A percentile compares a stretch with the other conserved stretches of the same genome.
These are phyloP conservation scores for Pestalotiopsis sp. DNA, from an alignment of 2,329 filamentous ascomycete genomes.

Conservation along the genomic window DNA sequence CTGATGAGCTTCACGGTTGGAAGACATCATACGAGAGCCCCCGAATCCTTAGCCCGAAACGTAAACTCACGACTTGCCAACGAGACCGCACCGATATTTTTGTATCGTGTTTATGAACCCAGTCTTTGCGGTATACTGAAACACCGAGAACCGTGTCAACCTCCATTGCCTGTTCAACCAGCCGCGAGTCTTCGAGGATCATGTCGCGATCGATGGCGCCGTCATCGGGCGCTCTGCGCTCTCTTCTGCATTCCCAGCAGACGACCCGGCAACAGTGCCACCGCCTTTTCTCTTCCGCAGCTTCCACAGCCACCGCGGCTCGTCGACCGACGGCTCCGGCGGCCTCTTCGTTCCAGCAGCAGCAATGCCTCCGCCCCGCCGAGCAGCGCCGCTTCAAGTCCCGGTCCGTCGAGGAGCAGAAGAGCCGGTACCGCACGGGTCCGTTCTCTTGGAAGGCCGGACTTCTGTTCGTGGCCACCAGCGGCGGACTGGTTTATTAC, in stretches of 20 bases:
- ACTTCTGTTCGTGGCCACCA: constrained; percentile 78
- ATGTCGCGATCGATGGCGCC: constrained; percentile 13
- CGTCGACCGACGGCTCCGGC: background rate
- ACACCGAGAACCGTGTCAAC: background rate
- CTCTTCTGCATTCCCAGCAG: constrained; percentile 19
- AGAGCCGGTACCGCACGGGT: constrained; percentile 57
- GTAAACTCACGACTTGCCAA: background rate
- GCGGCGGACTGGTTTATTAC: constrained; percentile 78
- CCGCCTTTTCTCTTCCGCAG: constrained; percentile 19
- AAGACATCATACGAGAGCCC: constrained; percentile 1
- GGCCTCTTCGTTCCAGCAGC: background rate
- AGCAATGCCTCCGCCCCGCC: constrained; percentile 13
- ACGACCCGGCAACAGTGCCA: constrained; percentile 14
- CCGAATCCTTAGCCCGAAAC: background rate
- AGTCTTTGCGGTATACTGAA: background rate
- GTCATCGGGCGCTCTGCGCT: constrained; percentile 15
- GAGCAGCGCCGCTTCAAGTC: constrained; percentile 39
- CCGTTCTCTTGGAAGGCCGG: constrained; percentile 95
- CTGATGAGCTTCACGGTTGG: background rate
- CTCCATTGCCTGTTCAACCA: background rate
- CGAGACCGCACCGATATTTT: background rate
- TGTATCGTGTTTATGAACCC: background rate
- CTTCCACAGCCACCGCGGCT: constrained; percentile 10
- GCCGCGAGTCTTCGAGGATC: background rate
- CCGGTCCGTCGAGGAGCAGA: constrained; percentile 60